Evolutionary conservation across 2,329 filamentous ascomycete genomes (phyloP), one percentile per base, ranked within the genome.

Genomic region (Westerdykella sp.): DNA sequence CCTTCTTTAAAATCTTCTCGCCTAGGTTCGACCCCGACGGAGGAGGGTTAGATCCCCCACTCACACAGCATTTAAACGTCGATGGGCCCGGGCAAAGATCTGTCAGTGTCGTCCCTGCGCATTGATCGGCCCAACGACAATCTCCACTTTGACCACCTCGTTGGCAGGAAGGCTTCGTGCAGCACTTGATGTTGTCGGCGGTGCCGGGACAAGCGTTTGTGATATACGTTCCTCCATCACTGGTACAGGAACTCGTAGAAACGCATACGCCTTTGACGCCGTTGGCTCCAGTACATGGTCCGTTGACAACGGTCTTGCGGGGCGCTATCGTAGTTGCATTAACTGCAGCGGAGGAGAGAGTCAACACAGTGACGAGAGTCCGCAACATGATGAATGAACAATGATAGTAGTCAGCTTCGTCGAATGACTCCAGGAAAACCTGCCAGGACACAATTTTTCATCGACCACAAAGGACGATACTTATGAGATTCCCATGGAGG

Each of bases 131-230:
- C 45, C 47, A 55, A 12, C 52, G 48, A 38, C 50, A 54, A 32
- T 53, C 53, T 14, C 53, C 53, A n/a, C 38, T 47, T 14, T 43
- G 40, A 6, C 42, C 46, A n/a, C 37, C 47, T 14, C 35, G 35
- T 31, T 48, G 44, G 28, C 53, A 56, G 11, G 39, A 41, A 12
- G 53, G 39, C 32, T 56, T 56, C 1, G 50, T 53, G 42, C 53
- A 56, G 41, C 53, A 56, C 46, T 54, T 54, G 34, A 56, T 54
- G 25, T 56, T 42, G 13, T 54, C 51, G 6, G 53, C 48, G 15
- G 48, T 51, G 12, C 50, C 50, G 3, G 53, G 53, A 38, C 53
- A 54, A n/a, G 50, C 48, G 31, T 53, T 48, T 37, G 44, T 15
- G 39, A 56, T 51, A 35, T 50, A 56, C 15, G 43, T 45, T 22